phyloP scores from a whole-genome alignment of 202 grass and related monocot genomes.

The Schoenoplectus triqueter region DNA sequence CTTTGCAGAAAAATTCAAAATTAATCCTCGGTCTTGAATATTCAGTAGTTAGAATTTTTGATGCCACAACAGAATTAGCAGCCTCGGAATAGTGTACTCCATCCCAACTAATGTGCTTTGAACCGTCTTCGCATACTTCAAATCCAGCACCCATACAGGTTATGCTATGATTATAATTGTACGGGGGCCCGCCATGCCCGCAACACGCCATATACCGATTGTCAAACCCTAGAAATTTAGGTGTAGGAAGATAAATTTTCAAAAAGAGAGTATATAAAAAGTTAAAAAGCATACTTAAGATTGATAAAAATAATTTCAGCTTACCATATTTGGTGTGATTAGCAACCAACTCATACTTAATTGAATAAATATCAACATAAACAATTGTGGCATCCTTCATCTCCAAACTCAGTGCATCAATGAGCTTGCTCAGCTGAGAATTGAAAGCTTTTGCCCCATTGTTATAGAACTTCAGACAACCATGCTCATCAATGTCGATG shows the following conservation, averaged over 20 bases:
- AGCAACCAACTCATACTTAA: slow-evolving; percentile 84
- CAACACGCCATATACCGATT: slow-evolving; percentile 77
- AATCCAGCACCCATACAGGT: slow-evolving; percentile 52
- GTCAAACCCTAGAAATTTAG: slow-evolving; percentile 58
- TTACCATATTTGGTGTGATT: slow-evolving; percentile 70
- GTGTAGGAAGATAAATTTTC: neutral
- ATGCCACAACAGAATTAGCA: slow-evolving; percentile 60
- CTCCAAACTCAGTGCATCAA: slow-evolving; percentile 47
- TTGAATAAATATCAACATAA: slow-evolving; percentile 64
- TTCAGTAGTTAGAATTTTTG: slow-evolving; percentile 58
- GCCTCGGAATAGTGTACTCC: slow-evolving; percentile 87
- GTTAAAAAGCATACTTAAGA: neutral
- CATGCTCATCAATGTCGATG: slow-evolving; percentile 53
- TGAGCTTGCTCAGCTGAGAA: slow-evolving; percentile 45
- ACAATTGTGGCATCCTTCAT: slow-evolving; percentile 66
- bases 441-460: slow-evolving; percentile 64
- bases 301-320: neutral
- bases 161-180: slow-evolving; percentile 65
- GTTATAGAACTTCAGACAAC: slow-evolving; percentile 67
- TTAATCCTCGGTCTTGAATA: slow-evolving; percentile 65
- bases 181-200: slow-evolving; percentile 75
- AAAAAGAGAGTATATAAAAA: neutral
- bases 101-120: slow-evolving; percentile 78
- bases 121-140: slow-evolving; percentile 55
- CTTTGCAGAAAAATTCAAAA: slow-evolving; percentile 63